These are phyloP conservation scores for Clarireedia sp. DNA, from an alignment of 2,329 filamentous ascomycete genomes.

Conservation along the genomic window DNA sequence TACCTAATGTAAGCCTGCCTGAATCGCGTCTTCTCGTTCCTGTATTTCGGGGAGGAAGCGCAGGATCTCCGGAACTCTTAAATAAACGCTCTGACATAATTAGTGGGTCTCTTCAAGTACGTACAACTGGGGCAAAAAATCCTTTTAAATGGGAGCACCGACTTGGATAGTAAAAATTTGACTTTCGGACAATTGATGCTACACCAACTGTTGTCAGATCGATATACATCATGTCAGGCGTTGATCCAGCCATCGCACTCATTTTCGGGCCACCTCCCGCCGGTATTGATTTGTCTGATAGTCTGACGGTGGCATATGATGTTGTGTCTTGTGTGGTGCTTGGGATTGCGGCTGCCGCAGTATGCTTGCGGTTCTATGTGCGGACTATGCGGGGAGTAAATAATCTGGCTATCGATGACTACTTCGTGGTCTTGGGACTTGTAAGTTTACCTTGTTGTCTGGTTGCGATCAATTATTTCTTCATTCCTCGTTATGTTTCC, in stretches of 20 bases:
- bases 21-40: no score
- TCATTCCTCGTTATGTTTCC: neutral
- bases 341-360: neutral
- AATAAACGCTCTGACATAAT: neutral
- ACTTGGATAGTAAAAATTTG: neutral
- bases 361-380: slow-evolving; percentile 1
- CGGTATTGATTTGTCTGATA: neutral
- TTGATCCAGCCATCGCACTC: neutral
- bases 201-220: neutral
- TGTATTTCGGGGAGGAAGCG: no score
- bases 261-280: neutral
- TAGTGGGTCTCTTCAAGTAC: neutral
- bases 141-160: neutral
- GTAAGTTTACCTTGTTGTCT: neutral
- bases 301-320: neutral
- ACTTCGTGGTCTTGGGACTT: neutral
- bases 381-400: neutral
- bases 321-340: slow-evolving; percentile 3
- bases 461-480: neutral
- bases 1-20: no score
- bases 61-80: no score
- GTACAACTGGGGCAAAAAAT: neutral
- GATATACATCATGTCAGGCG: neutral
- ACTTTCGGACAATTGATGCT: neutral
- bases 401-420: slow-evolving; percentile 3